Conservation (phyloP, 192 early-diverging fungal species). For the Glomus cerebriforme region DNA sequence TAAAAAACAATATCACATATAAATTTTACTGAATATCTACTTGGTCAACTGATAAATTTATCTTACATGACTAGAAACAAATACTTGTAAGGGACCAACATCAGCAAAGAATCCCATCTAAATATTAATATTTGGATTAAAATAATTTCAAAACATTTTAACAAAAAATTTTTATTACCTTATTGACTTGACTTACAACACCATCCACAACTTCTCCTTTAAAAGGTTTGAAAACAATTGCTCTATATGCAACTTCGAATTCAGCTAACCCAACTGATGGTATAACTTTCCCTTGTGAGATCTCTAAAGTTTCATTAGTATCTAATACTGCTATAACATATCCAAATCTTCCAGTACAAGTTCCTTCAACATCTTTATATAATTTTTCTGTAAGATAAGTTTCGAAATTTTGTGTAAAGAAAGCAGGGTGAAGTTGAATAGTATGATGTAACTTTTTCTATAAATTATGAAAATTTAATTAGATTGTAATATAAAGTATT, state of each 20-base stretch:
- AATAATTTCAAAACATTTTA: constrained; percentile 8
- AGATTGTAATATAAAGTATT: not conserved
- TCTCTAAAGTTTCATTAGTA: constrained; percentile 39
- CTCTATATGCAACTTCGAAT: constrained; percentile 87
- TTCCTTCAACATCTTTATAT: constrained; percentile 95
- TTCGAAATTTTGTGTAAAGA: constrained; percentile 82
- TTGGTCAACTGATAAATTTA: constrained; percentile 2
- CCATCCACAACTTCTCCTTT: constrained; percentile 96
- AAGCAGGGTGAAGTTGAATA: constrained; percentile 91
- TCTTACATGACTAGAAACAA: constrained; percentile 79
- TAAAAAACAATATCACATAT: constrained; percentile 29
- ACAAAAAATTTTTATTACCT: constrained; percentile 50
- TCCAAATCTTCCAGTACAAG: constrained; percentile 89
- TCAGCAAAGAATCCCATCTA: constrained; percentile 95
- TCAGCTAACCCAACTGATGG: constrained; percentile 86
- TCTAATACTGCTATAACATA: constrained; percentile 88
- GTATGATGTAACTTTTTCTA: constrained; percentile 90
- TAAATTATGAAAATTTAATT: not conserved
- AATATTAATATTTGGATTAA: not conserved
- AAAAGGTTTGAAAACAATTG: constrained; percentile 97
- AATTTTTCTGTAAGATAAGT: constrained; percentile 76
- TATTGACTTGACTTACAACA: constrained; percentile 84
- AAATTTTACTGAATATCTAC: not conserved
- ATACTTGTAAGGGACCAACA: constrained; percentile 90
- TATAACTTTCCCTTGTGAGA: constrained; percentile 80